Evolutionary conservation across 352 stramenopile species (phyloP).

Genomic region (Globisporangium ultimum): DNA sequence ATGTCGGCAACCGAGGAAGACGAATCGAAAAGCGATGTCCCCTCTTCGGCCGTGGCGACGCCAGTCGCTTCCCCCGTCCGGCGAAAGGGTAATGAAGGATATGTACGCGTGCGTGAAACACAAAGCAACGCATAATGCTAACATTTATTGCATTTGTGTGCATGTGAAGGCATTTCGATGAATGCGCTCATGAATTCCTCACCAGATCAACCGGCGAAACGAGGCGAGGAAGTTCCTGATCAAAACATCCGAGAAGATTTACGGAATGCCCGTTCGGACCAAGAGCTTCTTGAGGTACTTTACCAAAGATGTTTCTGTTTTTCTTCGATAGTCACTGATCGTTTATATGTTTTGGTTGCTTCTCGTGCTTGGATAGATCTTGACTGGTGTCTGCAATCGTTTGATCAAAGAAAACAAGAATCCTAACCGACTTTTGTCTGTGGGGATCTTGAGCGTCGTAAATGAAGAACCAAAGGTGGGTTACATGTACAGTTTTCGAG

Average conservation of each 20-base stretch:
- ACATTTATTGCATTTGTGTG: background rate
- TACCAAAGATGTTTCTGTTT: background rate
- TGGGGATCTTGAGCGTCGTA: constrained; percentile 54
- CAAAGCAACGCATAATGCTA: background rate
- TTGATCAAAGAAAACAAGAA: constrained; percentile 55
- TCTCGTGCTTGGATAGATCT: constrained; percentile 20
- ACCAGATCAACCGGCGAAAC: constrained; percentile 15
- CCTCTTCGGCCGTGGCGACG: constrained; percentile 20
- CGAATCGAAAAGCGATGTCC: constrained; percentile 18
- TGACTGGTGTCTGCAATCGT: constrained; percentile 44
- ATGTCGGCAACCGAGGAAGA: constrained; percentile 19
- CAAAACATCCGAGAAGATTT: constrained; percentile 51
- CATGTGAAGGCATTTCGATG: constrained; percentile 37
- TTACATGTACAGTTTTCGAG: background rate
- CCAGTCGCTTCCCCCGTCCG: constrained; percentile 37
- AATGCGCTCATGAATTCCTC: constrained; percentile 51
- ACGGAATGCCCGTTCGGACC: constrained; percentile 12
- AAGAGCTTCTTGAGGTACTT: constrained; percentile 51
- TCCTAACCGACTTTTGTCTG: constrained; percentile 57
- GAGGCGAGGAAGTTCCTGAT: constrained; percentile 35
- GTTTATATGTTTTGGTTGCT: background rate
- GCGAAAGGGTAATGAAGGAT: constrained; percentile 20
- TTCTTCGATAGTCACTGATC: background rate
- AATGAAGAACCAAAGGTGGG: constrained; percentile 47
- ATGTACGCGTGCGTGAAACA: background rate